Conservation (phyloP, 345 rosid species). For the Capsella bursapastoris region DNA sequence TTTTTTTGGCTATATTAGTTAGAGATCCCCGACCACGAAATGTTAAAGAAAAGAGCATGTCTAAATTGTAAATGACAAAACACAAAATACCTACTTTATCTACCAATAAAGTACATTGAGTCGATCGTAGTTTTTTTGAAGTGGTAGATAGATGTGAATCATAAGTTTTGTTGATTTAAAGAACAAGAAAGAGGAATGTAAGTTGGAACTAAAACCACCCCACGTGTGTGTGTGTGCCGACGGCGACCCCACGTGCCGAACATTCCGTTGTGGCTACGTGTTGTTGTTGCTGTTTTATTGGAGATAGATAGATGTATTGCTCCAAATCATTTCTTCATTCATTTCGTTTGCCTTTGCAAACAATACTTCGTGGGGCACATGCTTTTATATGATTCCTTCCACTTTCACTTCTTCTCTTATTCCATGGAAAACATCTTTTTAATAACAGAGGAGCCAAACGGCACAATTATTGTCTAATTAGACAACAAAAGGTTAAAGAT, state of each 20-base stretch:
- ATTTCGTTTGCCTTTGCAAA: slow-evolving; percentile 23
- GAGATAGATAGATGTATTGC: neutral
- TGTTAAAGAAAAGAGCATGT: neutral
- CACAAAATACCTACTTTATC: slow-evolving; percentile 31
- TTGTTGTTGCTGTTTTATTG: slow-evolving; percentile 27
- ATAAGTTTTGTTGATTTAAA: slow-evolving; percentile 14
- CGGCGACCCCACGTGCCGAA: slow-evolving; percentile 30
- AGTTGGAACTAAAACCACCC: slow-evolving; percentile 4
- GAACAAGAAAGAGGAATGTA: neutral
- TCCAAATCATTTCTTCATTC: neutral
- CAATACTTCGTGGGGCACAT: slow-evolving; percentile 42
- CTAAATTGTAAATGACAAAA: slow-evolving; percentile 3
- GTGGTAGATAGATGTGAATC: slow-evolving; percentile 29
- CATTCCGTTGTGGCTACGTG: slow-evolving; percentile 39
- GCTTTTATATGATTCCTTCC: slow-evolving; percentile 39
- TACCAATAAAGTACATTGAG: slow-evolving; percentile 29
- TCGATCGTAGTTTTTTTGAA: neutral
- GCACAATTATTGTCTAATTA: neutral
- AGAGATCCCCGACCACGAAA: slow-evolving; percentile 11
- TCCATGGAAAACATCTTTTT: neutral
- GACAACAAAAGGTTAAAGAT: neutral
- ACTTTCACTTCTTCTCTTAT: slow-evolving; percentile 26
- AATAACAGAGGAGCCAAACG: slow-evolving; percentile 27
- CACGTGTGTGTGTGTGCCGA: slow-evolving; percentile 35
- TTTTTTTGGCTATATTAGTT: slow-evolving; percentile 5